A percentile compares a stretch with the other conserved stretches of the same genome.
phyloP scores from a whole-genome alignment of 306 rosid species.

The Glycine tomentella region DNA sequence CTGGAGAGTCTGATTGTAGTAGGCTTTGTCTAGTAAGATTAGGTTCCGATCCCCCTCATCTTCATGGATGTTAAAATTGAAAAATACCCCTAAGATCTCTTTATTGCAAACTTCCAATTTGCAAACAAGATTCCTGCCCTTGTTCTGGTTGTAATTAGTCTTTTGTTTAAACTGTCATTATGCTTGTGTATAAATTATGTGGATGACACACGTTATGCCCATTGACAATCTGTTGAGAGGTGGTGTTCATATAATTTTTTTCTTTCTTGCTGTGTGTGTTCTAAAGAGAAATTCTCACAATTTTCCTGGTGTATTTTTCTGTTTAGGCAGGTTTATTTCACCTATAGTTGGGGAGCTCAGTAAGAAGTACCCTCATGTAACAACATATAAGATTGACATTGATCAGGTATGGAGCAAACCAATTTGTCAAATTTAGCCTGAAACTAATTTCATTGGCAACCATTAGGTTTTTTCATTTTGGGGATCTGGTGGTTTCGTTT shows the following conservation, averaged over 20 bases:
- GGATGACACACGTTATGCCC: background rate
- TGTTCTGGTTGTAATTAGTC: background rate
- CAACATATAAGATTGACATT: constrained; percentile 84
- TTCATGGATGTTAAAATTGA: too few species aligned
- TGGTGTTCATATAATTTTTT: background rate
- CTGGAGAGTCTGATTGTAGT: too few species aligned
- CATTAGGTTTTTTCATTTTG: background rate
- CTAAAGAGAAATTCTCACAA: constrained; percentile 1
- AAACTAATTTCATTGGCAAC: constrained; percentile 5
- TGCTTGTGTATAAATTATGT: background rate
- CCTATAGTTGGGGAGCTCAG: constrained; percentile 73
- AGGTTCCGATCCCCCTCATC: too few species aligned
- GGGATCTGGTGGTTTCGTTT: constrained; percentile 31
- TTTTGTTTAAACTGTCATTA: background rate
- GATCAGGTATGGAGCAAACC: constrained; percentile 65
- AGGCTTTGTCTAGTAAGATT: too few species aligned
- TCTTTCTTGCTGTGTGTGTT: background rate
- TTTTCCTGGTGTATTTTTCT: constrained; percentile 31
- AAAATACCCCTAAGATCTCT: too few species aligned
- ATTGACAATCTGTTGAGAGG: too few species aligned
- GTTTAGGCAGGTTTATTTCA: constrained; percentile 75
- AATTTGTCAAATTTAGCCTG: constrained; percentile 10
- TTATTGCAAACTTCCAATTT: too few species aligned
- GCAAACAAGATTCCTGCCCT: too few species aligned
- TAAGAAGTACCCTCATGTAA: constrained; percentile 72